Base-by-base conservation (phyloP, 257 asterid genomes). In the Penstemon newberryi region DNA sequence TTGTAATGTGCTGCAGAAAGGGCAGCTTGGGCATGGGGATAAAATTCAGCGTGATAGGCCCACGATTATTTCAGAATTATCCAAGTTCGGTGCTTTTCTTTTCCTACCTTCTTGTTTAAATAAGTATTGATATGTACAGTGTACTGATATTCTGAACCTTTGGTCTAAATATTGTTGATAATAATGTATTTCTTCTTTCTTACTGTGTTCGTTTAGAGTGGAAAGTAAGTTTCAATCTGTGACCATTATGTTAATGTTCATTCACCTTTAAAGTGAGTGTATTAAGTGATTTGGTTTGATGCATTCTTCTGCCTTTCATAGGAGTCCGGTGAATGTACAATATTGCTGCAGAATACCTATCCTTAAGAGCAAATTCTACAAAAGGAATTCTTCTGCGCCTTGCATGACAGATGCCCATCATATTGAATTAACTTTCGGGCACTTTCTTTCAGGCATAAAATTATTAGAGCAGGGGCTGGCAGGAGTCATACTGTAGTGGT, bases 11-110 rank as follows among this genome's bases (percentile, higher is more conserved):
- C 33, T 15, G 80, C 87, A 94, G 97, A 94, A 79, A 76, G 99
- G 97, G 11, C 99, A 94, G 88, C 99, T 94, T 80, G 99, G 99
- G 60, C 99, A 89, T 61, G 97, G 99, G 41, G 99, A 91, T 81
- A 84, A 62, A 63, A 59, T 94, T 69, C 90, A 85, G 79, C 89
- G 97, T 11, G 95, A 94, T 79, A 83, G 90, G 73, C 96, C 97
- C 5, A 87, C 97, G 0, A 75, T 91, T 63, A 91, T 91, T 74
- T 94, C 97, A 4, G 95, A 82, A 49, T 66, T 94, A 63, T 83
- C 96, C 46, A 83, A 83, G 99, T 94, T 67, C 65, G 90, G 70
- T 53, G 13, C 65, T 39, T 64, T 70, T 40, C 59, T 6, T 46
- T 8, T 56, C 38, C 49, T 71, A 52, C 50, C 57, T 56, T 51